Percentiles rank a stretch among this genome's conserved stretches.
phyloP scores from a whole-genome alignment of 768 basidiomycete genomes.

The Lentinula aciculospora region DNA sequence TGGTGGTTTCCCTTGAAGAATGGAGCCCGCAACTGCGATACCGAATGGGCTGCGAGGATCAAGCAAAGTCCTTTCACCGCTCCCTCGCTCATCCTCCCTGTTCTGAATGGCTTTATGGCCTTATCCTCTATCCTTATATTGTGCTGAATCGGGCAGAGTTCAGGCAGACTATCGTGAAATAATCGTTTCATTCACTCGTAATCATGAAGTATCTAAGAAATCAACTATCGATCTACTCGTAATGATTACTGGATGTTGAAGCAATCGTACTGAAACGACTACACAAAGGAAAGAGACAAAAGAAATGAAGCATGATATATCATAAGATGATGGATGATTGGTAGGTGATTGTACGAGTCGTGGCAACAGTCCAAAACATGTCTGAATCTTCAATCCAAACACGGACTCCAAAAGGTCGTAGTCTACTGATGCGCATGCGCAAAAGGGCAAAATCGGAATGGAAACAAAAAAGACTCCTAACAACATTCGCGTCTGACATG shows the following conservation, averaged over 20 bases:
- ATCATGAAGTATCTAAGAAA: conserved; percentile 2
- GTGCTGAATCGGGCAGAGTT: too few species aligned
- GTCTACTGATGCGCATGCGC: conserved; percentile 8
- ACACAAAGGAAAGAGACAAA: background rate
- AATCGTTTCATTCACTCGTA: conserved; percentile 6
- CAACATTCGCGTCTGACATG: background rate
- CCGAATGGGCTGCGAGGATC: too few species aligned
- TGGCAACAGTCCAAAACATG: background rate
- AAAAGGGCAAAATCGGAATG: background rate
- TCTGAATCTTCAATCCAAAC: background rate
- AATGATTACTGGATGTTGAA: background rate
- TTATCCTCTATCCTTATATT: background rate
- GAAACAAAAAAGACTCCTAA: background rate
- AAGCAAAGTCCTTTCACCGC: too few species aligned
- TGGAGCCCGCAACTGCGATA: too few species aligned
- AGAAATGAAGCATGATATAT: conserved; percentile 2
- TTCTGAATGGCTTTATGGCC: too few species aligned
- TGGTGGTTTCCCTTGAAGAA: too few species aligned
- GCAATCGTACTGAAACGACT: conserved; percentile 2
- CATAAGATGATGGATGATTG: background rate
- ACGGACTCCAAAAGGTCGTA: background rate
- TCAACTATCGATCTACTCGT: conserved; percentile 5
- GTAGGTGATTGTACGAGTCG: background rate
- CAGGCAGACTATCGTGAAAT: background rate
- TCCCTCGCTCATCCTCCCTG: too few species aligned